phyloP scores from a whole-genome alignment of 305 asterid genomes.

The Ilex paraguariensis region DNA sequence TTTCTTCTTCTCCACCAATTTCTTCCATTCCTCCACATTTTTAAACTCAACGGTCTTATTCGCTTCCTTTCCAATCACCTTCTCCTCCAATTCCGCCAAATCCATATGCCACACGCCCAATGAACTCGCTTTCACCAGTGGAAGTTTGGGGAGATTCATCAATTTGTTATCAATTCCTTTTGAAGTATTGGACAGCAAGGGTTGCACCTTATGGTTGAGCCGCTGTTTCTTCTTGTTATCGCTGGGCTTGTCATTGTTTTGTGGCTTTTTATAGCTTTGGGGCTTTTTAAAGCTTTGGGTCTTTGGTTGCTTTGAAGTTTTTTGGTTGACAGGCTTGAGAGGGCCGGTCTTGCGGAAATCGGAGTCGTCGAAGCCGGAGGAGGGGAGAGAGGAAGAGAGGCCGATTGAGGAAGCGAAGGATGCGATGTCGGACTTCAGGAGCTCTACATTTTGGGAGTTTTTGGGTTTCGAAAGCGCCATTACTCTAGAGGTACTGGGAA shows the following conservation, averaged over 20 bases:
- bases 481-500: no score
- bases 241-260: constrained; percentile 4
- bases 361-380: constrained; percentile 72
- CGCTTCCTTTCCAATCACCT: constrained; percentile 42
- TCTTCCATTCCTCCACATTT: constrained; percentile 59
- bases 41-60: constrained; percentile 47
- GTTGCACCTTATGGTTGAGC: not conserved
- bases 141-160: constrained; percentile 67
- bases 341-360: constrained; percentile 77
- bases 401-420: constrained; percentile 89
- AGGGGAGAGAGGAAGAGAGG: constrained; percentile 41
- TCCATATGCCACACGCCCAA: constrained; percentile 61
- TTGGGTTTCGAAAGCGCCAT: constrained; percentile 9
- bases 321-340: constrained; percentile 22
- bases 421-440: constrained; percentile 60
- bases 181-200: not conserved
- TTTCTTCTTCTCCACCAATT: constrained; percentile 72
- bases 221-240: not conserved
- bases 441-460: constrained; percentile 29
- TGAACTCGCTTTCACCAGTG: constrained; percentile 54
- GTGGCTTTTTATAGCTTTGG: constrained; percentile 12
- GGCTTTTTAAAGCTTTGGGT: constrained; percentile 6
- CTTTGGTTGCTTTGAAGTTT: not conserved
- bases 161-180: constrained; percentile 22
- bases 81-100: constrained; percentile 65